Conservation (phyloP, 2,329 filamentous ascomycete genomes). For the Lecanicillium sp. region DNA sequence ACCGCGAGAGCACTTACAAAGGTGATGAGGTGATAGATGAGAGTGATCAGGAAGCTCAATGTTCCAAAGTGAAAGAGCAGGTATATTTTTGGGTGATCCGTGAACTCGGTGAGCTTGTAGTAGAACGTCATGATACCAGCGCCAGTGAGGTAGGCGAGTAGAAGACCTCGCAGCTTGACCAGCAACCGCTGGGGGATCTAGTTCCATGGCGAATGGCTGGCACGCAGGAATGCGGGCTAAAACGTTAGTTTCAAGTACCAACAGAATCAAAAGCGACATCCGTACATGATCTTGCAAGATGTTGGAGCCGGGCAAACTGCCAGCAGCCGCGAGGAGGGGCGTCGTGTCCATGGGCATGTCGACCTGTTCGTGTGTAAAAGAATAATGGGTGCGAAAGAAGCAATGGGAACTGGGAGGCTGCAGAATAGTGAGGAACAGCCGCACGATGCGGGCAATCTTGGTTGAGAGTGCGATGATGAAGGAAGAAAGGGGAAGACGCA, state of each 20-base stretch:
- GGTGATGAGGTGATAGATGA: constrained; percentile 39
- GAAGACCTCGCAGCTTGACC: constrained; percentile 35
- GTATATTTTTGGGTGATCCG: constrained; percentile 33
- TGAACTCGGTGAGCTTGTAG: constrained; percentile 39
- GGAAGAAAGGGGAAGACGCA: too few relatives aligned
- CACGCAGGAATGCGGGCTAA: constrained; percentile 46
- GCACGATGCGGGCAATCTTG: too few relatives aligned
- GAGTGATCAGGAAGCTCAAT: constrained; percentile 36
- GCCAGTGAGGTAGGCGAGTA: constrained; percentile 39
- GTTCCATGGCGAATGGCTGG: constrained; percentile 46
- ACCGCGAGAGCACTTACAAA: constrained; percentile 35
- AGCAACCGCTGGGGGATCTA: constrained; percentile 41
- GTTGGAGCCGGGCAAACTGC: constrained; percentile 27
- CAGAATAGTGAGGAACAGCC: not conserved
- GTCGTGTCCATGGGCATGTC: constrained; percentile 26
- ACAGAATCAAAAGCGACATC: not conserved
- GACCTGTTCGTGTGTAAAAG: not conserved
- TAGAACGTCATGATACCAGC: constrained; percentile 36
- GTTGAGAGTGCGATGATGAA: too few relatives aligned
- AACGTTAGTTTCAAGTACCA: not conserved
- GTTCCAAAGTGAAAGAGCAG: constrained; percentile 46
- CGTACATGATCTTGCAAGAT: constrained; percentile 32
- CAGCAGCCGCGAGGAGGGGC: constrained; percentile 27
- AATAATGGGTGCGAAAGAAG: not conserved
- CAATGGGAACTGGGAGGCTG: constrained; percentile 14